Evolutionary conservation across 1,284 basidiomycete genomes (phyloP).

Genomic region (Microbotryum lychnidis-dioicae): DNA sequence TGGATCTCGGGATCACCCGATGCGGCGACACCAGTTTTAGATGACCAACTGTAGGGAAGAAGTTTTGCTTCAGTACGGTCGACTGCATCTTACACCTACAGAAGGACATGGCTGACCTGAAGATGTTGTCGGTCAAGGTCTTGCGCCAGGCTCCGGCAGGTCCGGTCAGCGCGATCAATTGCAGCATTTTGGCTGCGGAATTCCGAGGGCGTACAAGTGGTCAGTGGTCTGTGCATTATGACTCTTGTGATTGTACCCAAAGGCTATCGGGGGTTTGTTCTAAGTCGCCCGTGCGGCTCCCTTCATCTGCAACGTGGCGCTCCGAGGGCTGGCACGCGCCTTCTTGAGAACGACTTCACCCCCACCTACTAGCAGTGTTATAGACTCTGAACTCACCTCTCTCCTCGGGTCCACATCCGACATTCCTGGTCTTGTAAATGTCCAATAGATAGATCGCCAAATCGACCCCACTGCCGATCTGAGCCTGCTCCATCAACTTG

Average conservation of each 20-base stretch:
- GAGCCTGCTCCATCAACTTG: constrained; percentile 73
- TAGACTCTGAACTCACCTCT: constrained; percentile 51
- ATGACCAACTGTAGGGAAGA: constrained; percentile 58
- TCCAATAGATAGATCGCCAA: constrained; percentile 67
- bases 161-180: constrained; percentile 69
- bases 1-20: constrained; percentile 77
- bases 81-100: too few relatives aligned
- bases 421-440: constrained; percentile 64
- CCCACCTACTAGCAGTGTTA: too few relatives aligned
- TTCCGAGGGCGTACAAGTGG: too few relatives aligned
- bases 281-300: not conserved
- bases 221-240: too few relatives aligned
- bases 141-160: constrained; percentile 69
- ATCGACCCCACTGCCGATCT: constrained; percentile 81
- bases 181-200: constrained; percentile 49
- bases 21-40: constrained; percentile 62
- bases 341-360: too few relatives aligned
- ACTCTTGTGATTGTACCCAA: too few relatives aligned
- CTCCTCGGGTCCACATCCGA: constrained; percentile 56
- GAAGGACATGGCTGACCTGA: constrained; percentile 51
- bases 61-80: not conserved
- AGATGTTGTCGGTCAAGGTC: constrained; percentile 64
- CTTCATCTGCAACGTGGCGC: not conserved
- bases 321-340: not conserved
- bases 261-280: too few relatives aligned